Base-by-base conservation (phyloP, 78 protist genomes). In the Cavenderia fasciculata region DNA sequence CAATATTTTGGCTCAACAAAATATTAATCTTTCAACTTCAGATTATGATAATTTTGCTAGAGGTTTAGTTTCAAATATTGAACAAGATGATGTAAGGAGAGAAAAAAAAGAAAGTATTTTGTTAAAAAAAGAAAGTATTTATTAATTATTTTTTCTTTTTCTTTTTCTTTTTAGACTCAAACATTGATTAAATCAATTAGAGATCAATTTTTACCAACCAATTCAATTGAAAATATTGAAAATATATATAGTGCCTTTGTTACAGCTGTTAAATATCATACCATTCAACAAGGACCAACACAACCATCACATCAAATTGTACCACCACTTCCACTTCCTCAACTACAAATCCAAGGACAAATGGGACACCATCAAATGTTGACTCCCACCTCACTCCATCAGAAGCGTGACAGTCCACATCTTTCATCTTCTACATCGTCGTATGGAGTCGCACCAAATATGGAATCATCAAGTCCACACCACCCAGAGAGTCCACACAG, bases 181-280 rank as follows among this genome's bases (percentile, higher is more conserved):
- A 54, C 78, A 14, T 56, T 82, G n/a, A 68, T 73, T 82, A 82
- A 82, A 82, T 44, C 68, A 38, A 82, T 82, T 43, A 65, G 43
- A 56, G 89, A 82, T 40, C 43, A 54, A 33, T 82, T 82, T 68
- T 82, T 82, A 56, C 23, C 27, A 23, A 25, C 34, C 12, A 75
- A 82, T 54, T 41, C 89, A 33, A 54, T 82, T 41, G 89, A 82
- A 31, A 82, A 41, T 54, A 68, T 82, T 38, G 89, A 82, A 56
- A 19, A 63, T 51, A 77, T 77, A 11, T 82, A 82, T 41, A 61
- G 56, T 41, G 89, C 89, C 23, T 82, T 82, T 54, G 71, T 44
- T 21, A 82, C 65, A 68, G 89, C 89, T 18, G 89, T 82, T 27
- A 44, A 65, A 8, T 61, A 78, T 54, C 51, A 78, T 40, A 23